A percentile compares a stretch with the other conserved stretches of the same genome.
Evolutionary conservation across 495 filamentous ascomycete species (phyloP).

Genomic region (Tetracladium marchalianum): DNA sequence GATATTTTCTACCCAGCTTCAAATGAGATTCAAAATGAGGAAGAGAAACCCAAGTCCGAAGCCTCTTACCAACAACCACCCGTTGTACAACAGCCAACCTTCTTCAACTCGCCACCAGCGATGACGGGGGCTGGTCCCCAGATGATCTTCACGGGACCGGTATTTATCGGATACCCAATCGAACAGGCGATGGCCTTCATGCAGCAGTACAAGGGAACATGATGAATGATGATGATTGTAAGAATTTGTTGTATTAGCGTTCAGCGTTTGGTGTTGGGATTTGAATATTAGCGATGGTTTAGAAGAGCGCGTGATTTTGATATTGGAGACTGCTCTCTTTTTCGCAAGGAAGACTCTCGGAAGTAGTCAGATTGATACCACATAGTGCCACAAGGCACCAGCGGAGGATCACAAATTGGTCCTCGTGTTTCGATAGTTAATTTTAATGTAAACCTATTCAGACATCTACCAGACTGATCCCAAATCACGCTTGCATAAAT

Average conservation of each 20-base stretch:
- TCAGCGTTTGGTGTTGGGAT: slow-evolving; percentile 3
- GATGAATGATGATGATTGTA: slow-evolving; percentile 13
- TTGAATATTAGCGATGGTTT: no score
- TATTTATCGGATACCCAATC: slow-evolving; percentile 79
- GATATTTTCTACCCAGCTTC: not conserved
- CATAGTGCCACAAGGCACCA: no score
- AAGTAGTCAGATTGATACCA: no score
- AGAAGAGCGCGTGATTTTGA: no score
- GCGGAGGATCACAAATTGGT: no score
- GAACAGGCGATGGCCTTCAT: slow-evolving; percentile 67
- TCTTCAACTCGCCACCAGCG: slow-evolving; percentile 11
- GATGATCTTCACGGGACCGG: slow-evolving; percentile 76
- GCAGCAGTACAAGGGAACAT: slow-evolving; percentile 33
- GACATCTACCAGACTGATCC: no score
- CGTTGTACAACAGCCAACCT: slow-evolving; percentile 8
- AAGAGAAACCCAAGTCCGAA: not conserved
- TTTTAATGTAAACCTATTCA: no score
- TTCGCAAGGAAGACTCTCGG: no score
- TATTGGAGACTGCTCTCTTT: no score
- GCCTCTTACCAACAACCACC: slow-evolving; percentile 4
- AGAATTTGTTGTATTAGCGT: not conserved
- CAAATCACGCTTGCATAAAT: no score
- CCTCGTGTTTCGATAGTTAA: no score
- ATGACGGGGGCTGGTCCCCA: slow-evolving; percentile 29
- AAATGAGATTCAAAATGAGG: not conserved